Base-by-base conservation (phyloP, 2,329 filamentous ascomycete species). In the Ascochyta viciae-villosae region DNA sequence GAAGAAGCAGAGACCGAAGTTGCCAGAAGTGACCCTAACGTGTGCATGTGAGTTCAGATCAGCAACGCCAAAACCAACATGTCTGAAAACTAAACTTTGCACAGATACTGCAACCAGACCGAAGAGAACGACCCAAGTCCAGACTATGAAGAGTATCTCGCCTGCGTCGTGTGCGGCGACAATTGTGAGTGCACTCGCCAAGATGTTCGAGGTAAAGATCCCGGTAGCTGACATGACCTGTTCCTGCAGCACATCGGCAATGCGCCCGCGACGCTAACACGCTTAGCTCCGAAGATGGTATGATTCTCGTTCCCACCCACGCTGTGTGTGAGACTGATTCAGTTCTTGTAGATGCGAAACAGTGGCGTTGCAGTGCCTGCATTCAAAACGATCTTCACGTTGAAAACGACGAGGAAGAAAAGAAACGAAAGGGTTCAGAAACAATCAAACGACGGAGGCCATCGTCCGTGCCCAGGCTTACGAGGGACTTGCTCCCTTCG, bases 51-150 rank as follows among this genome's bases (percentile, higher is more conserved):
- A 80, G 84, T 81, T 37, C 16, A 24, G 15, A 37, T 23, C 29
- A 27, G 38, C 39, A 41, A 53, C 51, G 41, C 35, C 71, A 53
- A 57, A 58, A 41, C 31, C 39, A 42, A 46, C 23, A 48, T 34
- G 24, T 22, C n/a, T 35, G 48, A 40, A 44, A 58, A 29, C 61
- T 73, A 39, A 71, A 52, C 19, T 26, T 15, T 9, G 4, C 10
- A 61, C 77, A 89, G 92, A 62, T 96, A 94, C 69, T 97, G 93
- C 78, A 87, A 87, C 53, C 84, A 91, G 73, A 88, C 90, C 62
- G 91, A 96, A 77, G 90, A 95, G 50, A 83, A 94, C 61, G 91
- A 94, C 66, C 90, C 91, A 1, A 87, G 85, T 61, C 89, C 91
- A 63, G 90, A 93, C 62, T 95, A 89, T 67, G 92, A 95, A 74